A percentile compares a stretch with the other conserved stretches of the same genome.
Evolutionary conservation across 1,139 yeast genomes (phyloP).

Genomic region (Pichia sp.): DNA sequence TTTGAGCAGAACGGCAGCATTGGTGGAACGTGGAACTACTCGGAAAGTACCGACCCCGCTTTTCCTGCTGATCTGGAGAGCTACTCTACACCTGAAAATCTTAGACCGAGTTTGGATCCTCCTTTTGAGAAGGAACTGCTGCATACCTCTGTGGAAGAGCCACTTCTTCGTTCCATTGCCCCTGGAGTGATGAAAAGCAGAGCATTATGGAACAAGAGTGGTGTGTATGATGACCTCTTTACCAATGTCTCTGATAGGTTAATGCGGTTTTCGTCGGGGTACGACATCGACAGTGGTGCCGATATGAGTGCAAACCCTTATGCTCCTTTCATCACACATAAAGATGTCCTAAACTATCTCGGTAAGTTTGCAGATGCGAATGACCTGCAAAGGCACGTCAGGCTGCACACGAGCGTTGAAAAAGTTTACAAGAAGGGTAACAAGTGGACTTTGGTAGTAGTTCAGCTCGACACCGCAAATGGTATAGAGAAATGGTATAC

Average conservation of each 20-base stretch:
- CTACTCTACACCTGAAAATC: conserved; percentile 16
- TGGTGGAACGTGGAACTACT: conserved; percentile 39
- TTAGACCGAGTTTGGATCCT: conserved; percentile 14
- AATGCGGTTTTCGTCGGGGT: conserved; percentile 39
- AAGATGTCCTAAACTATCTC: conserved; percentile 29
- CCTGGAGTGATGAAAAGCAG: conserved; percentile 1
- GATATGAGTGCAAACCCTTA: conserved; percentile 25
- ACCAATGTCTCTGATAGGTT: conserved; percentile 45
- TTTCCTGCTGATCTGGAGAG: conserved; percentile 16
- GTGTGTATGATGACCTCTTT: conserved; percentile 39
- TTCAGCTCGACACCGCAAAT: conserved; percentile 20
- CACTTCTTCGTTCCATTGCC: conserved; percentile 2
- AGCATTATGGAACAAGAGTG: conserved; percentile 37
- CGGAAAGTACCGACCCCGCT: conserved; percentile 15
- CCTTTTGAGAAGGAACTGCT: conserved; percentile 9
- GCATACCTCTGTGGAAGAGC: conserved; percentile 1
- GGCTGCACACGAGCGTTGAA: conserved; percentile 41
- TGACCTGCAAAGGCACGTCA: conserved; percentile 34
- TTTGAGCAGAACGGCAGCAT: conserved; percentile 35
- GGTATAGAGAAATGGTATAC: conserved; percentile 32
- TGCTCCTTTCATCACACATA: conserved; percentile 40
- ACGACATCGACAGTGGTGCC: conserved; percentile 10
- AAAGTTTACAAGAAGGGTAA: conserved; percentile 28
- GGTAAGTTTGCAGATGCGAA: conserved; percentile 33
- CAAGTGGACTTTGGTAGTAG: conserved; percentile 21